Base-by-base conservation (phyloP, 2,329 filamentous ascomycete genomes). In the Ophioceras dolichostomum region DNA sequence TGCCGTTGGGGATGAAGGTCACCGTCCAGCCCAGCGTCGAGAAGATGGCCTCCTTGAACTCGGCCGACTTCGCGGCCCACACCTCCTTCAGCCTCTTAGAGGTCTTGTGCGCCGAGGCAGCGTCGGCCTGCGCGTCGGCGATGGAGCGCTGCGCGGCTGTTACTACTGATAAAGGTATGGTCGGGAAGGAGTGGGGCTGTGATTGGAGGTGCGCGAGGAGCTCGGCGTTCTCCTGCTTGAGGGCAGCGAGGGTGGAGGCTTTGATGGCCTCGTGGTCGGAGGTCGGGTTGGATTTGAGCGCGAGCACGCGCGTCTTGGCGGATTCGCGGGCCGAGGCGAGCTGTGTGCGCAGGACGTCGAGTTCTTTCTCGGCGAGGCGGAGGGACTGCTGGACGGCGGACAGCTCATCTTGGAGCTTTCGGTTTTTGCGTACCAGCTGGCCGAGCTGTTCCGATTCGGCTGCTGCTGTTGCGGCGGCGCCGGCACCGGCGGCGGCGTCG, bases 1-100 rank as follows among this genome's bases (percentile, higher is more conserved):
- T 89, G 30, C 91, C 91, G 56, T 94, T 94, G n/a, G 88, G 87
- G 55, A 95, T 81, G 56, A 98, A 96, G 22, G 91, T 87, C 10
- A 96, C 76, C 37, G 89, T 89, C 82, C 88, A 98, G 1, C 91
- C 91, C 0, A 98, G 70, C 1, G 94, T 81, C 16, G 79, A 86
- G 44, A 88, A 88, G 41, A 98, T 88, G 22, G 88, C 86, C 60
- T 96, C 87, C 35, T 93, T 85, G 63, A 98, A 96, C 61, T 98
- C 91, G 49, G 83, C 77, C 1, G 83, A 87, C 57, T 96, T 98
- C 47, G 82, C 75, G 0, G 76, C 76, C 83, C 86, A 98, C 40
- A 96, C 91, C 52, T 95, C 83, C 49, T 93, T 94, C 10, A 96
- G 76, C 2, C 91, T 83, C 17, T 77, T 70, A 44, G 83, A 83